Base-by-base conservation (phyloP, 495 filamentous ascomycete genomes). In the Penicillium desertorum region DNA sequence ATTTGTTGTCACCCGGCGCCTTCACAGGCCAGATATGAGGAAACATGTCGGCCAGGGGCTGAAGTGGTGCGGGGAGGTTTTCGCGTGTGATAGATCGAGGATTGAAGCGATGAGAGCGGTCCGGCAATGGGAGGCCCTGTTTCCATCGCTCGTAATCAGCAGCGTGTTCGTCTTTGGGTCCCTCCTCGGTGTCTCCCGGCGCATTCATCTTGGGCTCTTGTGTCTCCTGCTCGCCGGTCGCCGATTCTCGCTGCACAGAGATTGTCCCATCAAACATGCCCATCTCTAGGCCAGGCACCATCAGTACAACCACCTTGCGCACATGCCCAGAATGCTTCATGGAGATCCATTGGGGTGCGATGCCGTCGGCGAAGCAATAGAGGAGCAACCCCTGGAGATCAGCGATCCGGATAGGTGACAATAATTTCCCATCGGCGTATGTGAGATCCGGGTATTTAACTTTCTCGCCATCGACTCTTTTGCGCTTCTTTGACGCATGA, bases 231-330 rank as follows among this genome's bases (percentile, higher is more conserved):
- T 54, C 25, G 4, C 25, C 25, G 1, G 14, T 46, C 10, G 48
- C 39, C 1, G 61, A 39, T 14, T 73, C 72, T 19, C 25, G 16
- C 9, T 42, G 8, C 42, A 87, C 73, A 34, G 83, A 72, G 5
- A 90, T 80, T 12, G 74, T 79, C 22, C 83, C 81, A 74, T 91
- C 84, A 71, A 97, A 95, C 90, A 96, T 93, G 30, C 85, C 88
- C 61, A 88, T 83, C 69, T 96, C 92, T 14, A 98, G 71, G 11
- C 93, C 94, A 1, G 94, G 95, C 7, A 96, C 88, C 88, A 98
- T 93, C 56, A 98, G 73, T n/a, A 92, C 83, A 16, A 96, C 94
- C 20, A 91, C 86, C 70, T 92, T 95, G 36, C 85, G 79, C 50
- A 98, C 86, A 61, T 86, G 77, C 1, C 80, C 79, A 50, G 90